Base-by-base conservation (phyloP, 208 protist genomes). In the Leptomonas pyrrhocoris region DNA sequence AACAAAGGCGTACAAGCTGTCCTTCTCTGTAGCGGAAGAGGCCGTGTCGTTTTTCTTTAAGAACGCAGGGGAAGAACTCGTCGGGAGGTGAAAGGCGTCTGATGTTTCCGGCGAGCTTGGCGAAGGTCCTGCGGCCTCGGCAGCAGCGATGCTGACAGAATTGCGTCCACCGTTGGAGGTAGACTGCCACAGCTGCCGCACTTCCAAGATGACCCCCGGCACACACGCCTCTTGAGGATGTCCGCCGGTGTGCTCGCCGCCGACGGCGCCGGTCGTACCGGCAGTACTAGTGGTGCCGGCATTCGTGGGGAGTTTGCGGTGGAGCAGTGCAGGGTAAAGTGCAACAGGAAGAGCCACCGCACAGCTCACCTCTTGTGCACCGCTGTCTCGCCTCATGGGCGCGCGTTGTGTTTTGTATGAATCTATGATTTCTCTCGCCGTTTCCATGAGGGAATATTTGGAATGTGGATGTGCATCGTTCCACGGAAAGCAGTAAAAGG, bases 171-270 rank as follows among this genome's bases (percentile, higher is more conserved):
- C n/a, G 54, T 3, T n/a, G 34, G 16, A 3, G 23, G 64, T 9
- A 15, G 82, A 73, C 12, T 76, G 74, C 85, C 86, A 91, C 13
- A 94, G 79, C 38, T 65, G 79, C 4, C 89, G 75, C 49, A 94
- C 89, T 61, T 94, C 86, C 43, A 94, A 64, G 31, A 94, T 57
- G 21, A 62, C 57, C 11, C 84, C 86, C 13, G 57, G 51, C 15
- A 56, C 63, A 21, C 31, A 30, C 40, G 57, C 64, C 15, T 68
- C 57, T 19, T 21, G 49, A 4, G 64, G 55, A 2, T 68, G 60
- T 16, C 69, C 54, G 36, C 49, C 50, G 34, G 25, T 15, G 28
- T 49, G 30, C 23, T 45, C 59, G n/a, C 21, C 21, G 40, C 51
- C 60, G n/a, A 38, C 16, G 8, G 57, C 31, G 34, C 28, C 27